Conservation (phyloP, 768 basidiomycete genomes). For the Pleurotus cornucopiae region DNA sequence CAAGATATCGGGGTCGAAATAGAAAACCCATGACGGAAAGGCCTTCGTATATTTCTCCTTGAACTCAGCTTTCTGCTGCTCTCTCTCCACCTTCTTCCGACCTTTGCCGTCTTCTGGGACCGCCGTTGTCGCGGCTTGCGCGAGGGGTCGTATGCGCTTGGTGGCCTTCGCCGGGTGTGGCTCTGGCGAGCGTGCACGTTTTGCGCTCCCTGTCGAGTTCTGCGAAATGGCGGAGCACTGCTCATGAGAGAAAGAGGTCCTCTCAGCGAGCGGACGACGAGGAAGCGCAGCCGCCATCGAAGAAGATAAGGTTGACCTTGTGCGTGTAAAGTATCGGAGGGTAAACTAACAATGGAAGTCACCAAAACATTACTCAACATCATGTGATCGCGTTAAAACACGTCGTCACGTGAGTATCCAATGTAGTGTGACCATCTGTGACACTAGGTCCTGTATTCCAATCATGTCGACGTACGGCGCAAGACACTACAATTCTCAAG, state of each 20-base stretch:
- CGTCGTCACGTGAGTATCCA: not conserved
- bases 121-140: constrained; percentile 15
- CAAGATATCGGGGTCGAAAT: constrained; percentile 66
- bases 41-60: constrained; percentile 78
- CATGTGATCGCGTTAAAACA: not conserved
- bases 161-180: constrained; percentile 13
- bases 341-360: not conserved
- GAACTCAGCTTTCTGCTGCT: constrained; percentile 66
- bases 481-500: constrained; percentile 38
- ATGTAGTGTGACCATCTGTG: not conserved
- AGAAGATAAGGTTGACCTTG: too few species aligned
- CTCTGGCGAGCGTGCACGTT: constrained; percentile 27
- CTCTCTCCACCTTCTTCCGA: constrained; percentile 44
- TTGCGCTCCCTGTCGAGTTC: constrained; percentile 7
- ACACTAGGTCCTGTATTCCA: not conserved
- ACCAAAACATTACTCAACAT: not conserved
- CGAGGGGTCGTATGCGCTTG: constrained; percentile 43
- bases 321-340: not conserved
- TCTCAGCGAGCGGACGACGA: constrained; percentile 6
- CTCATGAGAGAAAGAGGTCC: not conserved
- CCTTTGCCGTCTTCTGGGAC: constrained; percentile 37
- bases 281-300: constrained; percentile 1
- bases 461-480: constrained; percentile 50
- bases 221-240: not conserved
- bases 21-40: constrained; percentile 82